Evolutionary conservation across 148 eudicot species (phyloP), one percentile per base, ranked within the genome.

Genomic region (Cornus kousa): DNA sequence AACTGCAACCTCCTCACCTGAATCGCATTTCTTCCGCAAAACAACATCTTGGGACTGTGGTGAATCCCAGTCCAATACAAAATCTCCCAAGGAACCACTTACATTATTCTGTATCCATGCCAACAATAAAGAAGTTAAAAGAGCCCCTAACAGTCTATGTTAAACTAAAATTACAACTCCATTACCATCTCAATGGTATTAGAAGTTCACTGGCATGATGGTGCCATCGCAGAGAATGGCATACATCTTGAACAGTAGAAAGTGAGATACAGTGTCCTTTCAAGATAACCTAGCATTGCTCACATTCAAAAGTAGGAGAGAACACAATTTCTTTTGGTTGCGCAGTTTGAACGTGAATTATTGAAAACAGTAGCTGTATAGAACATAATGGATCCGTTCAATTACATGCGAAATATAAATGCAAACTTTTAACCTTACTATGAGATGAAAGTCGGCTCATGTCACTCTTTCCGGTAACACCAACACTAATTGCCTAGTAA

Each of bases 1-100:
- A 72, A 95, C 83, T 73, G 90, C 91, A 82, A 95, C 83, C 85
- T 95, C 98, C 83, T 92, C 96, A 48, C 97, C 95, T 24, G 91
- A 85, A 53, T 86, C 87, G 75, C 88, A 86, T 85, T 90, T 91
- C 81, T 86, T 95, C 43, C 88, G 83, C 87, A 95, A 72, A 75
- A 93, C 79, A 77, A 91, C 78, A 74, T 95, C 97, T 86, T 86
- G 77, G 43, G 93, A 78, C 70, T 88, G 76, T 31, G 90, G 86
- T 23, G 94, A 86, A 81, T 95, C 94, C 89, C 90, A 95, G 53
- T 93, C 92, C 85, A 95, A 75, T 32, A 82, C 80, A 69, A 95
- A 95, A 80, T 90, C 95, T 80, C 89, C 93, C 67, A 88, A 78
- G 59, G 98, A 82, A 78, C 86, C 93, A 79, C 31, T 46, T 83